A percentile compares a stretch with the other conserved stretches of the same genome.
These are phyloP conservation scores for Phellopilus nigrolimitatus DNA, from an alignment of 1,284 basidiomycete species.

Conservation along the genomic window DNA sequence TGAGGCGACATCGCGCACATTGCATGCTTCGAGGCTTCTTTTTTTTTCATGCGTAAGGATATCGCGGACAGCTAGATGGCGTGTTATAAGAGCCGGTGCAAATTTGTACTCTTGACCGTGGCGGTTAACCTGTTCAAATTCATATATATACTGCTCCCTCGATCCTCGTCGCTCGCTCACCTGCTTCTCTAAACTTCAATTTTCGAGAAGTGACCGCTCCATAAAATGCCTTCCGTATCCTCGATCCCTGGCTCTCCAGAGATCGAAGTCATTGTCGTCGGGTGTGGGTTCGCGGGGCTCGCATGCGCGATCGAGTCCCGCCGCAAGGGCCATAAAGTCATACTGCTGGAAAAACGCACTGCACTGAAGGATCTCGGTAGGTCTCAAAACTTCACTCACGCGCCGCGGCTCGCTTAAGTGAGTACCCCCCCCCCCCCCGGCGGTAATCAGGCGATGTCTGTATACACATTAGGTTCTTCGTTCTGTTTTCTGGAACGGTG, in stretches of 20 bases:
- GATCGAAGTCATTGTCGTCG: conserved; percentile 25
- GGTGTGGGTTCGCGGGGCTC: conserved; percentile 30
- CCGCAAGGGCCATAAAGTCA: conserved; percentile 28
- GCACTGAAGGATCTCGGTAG: conserved; percentile 19
- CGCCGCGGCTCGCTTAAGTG: not conserved
- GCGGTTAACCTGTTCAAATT: no score
- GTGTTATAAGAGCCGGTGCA: no score
- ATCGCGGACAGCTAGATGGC: no score
- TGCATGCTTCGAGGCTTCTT: not conserved
- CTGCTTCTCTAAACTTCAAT: no score
- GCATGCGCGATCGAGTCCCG: conserved; percentile 30
- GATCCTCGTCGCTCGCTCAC: no score
- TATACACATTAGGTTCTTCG: not conserved
- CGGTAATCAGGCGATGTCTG: conserved; percentile 11
- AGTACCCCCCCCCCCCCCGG: not conserved
- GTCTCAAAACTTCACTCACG: not conserved
- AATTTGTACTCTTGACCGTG: no score
- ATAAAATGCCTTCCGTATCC: conserved; percentile 9
- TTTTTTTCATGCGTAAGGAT: not conserved
- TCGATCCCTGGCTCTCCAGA: conserved; percentile 8
- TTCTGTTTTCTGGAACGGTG: not conserved
- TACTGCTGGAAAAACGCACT: conserved; percentile 26
- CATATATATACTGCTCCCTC: no score
- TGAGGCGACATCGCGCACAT: no score
- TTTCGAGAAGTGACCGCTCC: not conserved